These are phyloP conservation scores for Acmispon strigosus DNA, from an alignment of 306 rosid genomes.

Conservation along the genomic window DNA sequence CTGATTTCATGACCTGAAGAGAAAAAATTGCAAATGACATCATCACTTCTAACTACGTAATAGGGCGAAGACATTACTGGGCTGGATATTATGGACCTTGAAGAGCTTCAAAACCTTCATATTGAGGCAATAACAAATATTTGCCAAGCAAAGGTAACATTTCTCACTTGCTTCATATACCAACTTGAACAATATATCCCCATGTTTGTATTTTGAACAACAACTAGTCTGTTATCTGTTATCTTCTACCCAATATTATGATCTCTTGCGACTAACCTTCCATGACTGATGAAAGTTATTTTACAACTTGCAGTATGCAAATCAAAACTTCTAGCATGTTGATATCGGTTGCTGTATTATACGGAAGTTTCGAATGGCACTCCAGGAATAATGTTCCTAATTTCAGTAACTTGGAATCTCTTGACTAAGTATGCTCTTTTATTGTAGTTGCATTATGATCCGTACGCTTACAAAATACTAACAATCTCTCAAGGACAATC, in stretches of 20 bases:
- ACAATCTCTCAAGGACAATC: too few species aligned
- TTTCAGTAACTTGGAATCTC: background rate
- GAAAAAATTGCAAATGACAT: background rate
- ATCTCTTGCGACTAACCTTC: background rate
- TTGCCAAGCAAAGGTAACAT: slow-evolving; percentile 63
- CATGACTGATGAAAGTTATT: slow-evolving; percentile 7
- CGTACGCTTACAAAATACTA: background rate
- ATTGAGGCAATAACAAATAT: slow-evolving; percentile 72
- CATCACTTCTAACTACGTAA: background rate
- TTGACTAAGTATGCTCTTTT: background rate
- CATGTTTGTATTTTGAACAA: background rate
- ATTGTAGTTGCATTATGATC: slow-evolving; percentile 9
- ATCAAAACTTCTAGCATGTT: slow-evolving; percentile 31
- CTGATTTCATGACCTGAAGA: background rate
- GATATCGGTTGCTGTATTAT: background rate
- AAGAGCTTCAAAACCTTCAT: slow-evolving; percentile 70
- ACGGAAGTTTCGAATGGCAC: background rate
- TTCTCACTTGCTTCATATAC: background rate
- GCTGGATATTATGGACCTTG: slow-evolving; percentile 54
- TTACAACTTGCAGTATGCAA: slow-evolving; percentile 42
- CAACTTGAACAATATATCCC: too few species aligned
- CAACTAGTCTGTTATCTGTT: background rate
- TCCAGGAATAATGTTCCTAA: background rate
- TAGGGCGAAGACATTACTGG: slow-evolving; percentile 63
- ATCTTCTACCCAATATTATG: background rate